Base-by-base conservation (phyloP, 2,329 filamentous ascomycete genomes). In the Claviceps pazoutovae region DNA sequence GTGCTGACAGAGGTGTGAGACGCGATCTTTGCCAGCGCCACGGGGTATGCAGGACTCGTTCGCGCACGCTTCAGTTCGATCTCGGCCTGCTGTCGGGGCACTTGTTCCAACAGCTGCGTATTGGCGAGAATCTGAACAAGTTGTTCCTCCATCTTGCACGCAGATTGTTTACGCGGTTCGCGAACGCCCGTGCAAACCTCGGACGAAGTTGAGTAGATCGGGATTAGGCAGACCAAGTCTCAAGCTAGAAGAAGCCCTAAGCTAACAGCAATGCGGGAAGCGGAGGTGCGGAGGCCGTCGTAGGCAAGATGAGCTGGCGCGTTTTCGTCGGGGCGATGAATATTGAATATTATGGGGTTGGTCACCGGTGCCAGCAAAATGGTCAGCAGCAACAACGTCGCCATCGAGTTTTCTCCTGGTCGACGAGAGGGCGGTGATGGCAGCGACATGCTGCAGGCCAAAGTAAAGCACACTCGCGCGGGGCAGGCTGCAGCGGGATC, bases 41-140 rank as follows among this genome's bases (percentile, higher is more conserved):
- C 70, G 48, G 91, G 87, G 65, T 91, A 95, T 56, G 82, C 82
- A 53, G 79, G 75, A 64, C 80, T 80, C 55, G 75, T 67, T 64
- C 85, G 83, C 57, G 86, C 80, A 57, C 79, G 80, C 65, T 82
- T 80, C 49, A 96, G 79, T 61, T 88, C 86, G 63, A 84, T 75
- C 71, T 98, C 93, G 60, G 93, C 93, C 66, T 86, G 82, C 66
- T 87, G 89, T 67, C 91, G 84, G 53, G 85, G 83, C 51, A 72
- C 82, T 66, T 91, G 83, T 54, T 83, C 80, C 55, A 86, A 63
- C 57, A 83, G 83, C 72, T 95, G 88, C 48, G 90, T 95, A 69
- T 89, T 88, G 62, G 84, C 81, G 57, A 98, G 83, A 66, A 97
- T 79, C 68, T 84, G 83, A 61, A 93, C 83, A 68, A 98, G 81